Evolutionary conservation across 768 basidiomycete species (phyloP).

Genomic region (Punctularia strigosozonata): DNA sequence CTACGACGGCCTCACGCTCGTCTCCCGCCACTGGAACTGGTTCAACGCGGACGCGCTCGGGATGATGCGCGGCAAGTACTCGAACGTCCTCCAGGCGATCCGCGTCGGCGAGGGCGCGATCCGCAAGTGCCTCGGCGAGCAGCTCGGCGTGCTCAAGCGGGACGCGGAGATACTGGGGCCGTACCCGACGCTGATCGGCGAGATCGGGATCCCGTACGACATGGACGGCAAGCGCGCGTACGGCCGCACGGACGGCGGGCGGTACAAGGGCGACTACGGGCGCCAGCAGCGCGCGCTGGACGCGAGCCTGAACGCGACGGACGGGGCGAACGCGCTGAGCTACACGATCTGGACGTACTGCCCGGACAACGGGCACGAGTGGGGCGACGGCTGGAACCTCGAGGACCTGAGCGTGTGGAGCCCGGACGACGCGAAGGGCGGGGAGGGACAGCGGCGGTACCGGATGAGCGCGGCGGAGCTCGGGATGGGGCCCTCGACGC

Average conservation of each 20-base stretch:
- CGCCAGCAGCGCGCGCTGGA: slow-evolving; percentile 79
- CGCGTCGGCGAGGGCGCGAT: slow-evolving; percentile 80
- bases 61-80: slow-evolving; percentile 75
- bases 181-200: slow-evolving; percentile 89
- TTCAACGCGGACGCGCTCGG: slow-evolving; percentile 95
- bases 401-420: slow-evolving; percentile 92
- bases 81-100: slow-evolving; percentile 53
- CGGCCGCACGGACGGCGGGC: slow-evolving; percentile 59
- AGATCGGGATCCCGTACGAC: slow-evolving; percentile 92
- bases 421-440: slow-evolving; percentile 45
- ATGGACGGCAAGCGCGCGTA: slow-evolving; percentile 85
- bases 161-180: slow-evolving; percentile 57
- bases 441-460: slow-evolving; percentile 14
- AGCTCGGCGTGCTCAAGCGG: slow-evolving; percentile 66
- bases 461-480: slow-evolving; percentile 2
- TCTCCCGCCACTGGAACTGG: slow-evolving; percentile 91
- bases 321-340: slow-evolving; percentile 63
- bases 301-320: slow-evolving; percentile 67
- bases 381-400: slow-evolving; percentile 96
- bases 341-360: slow-evolving; percentile 90
- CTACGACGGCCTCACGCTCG: slow-evolving; percentile 88
- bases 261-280: slow-evolving; percentile 63
- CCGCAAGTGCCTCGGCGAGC: slow-evolving; percentile 67
- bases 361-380: slow-evolving; percentile 68
- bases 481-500: slow-evolving; percentile 18